phyloP scores from a whole-genome alignment of 768 basidiomycete genomes.

The Auriscalpium vulgare region DNA sequence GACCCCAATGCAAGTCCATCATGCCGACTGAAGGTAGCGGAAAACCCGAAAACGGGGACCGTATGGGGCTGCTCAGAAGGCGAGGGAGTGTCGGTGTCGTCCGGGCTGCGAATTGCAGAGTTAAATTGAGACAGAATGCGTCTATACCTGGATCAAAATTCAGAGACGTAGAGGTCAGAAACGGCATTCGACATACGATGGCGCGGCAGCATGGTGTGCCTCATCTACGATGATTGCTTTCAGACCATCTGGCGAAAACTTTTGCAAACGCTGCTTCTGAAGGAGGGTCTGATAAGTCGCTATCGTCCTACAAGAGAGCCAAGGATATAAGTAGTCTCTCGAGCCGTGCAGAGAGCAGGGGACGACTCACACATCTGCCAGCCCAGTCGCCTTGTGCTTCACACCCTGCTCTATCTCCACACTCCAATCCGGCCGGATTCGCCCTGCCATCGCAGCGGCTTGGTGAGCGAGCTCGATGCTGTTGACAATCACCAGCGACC shows the following conservation, averaged over 20 bases:
- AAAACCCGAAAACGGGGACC: constrained; percentile 88
- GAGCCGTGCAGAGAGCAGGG: background rate
- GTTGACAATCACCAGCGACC: constrained; percentile 80
- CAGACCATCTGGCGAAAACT: constrained; percentile 60
- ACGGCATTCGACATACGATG: constrained; percentile 50
- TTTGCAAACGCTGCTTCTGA: constrained; percentile 52
- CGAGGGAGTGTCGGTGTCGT: constrained; percentile 24
- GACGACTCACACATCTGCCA: constrained; percentile 71
- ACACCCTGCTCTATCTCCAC: constrained; percentile 91
- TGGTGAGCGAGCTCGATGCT: constrained; percentile 86
- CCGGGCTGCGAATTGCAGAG: constrained; percentile 47
- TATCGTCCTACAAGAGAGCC: constrained; percentile 48
- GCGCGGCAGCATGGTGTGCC: constrained; percentile 92
- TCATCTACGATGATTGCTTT: constrained; percentile 86
- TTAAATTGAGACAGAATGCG: constrained; percentile 82
- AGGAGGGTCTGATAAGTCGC: constrained; percentile 86
- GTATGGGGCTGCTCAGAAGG: constrained; percentile 29
- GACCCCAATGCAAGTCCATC: constrained; percentile 85
- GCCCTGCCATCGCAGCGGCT: constrained; percentile 63
- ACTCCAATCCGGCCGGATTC: constrained; percentile 60
- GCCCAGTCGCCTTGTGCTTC: constrained; percentile 66
- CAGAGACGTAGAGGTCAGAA: background rate
- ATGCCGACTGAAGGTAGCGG: constrained; percentile 89
- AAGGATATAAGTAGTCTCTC: background rate
- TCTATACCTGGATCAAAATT: constrained; percentile 50